Percentiles rank a stretch among this genome's conserved stretches.
Evolutionary conservation across 129 eudicot genomes (phyloP).

Genomic region (Oenanthe sinensis): DNA sequence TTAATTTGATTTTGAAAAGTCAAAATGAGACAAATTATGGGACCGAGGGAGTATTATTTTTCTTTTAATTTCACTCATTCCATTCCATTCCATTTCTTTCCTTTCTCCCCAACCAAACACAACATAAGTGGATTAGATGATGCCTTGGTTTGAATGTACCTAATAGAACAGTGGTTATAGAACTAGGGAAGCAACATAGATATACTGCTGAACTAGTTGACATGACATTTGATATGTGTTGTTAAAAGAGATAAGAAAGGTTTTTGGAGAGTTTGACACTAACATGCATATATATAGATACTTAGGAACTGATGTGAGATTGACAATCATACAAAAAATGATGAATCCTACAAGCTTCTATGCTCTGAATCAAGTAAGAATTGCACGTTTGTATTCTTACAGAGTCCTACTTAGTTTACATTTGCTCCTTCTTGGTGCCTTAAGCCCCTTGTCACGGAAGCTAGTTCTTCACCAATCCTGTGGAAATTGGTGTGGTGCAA

Average conservation of each 20-base stretch:
- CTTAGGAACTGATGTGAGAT: too few species aligned
- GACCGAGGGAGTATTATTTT: too few species aligned
- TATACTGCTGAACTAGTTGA: background rate
- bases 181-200: background rate
- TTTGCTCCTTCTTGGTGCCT: conserved; percentile 30
- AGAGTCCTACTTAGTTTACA: background rate
- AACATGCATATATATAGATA: too few species aligned
- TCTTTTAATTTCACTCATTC: too few species aligned
- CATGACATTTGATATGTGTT: too few species aligned
- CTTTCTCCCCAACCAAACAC: too few species aligned
- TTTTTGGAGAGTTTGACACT: too few species aligned
- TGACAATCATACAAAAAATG: background rate
- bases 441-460: conserved; percentile 18
- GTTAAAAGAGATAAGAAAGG: too few species aligned
- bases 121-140: background rate
- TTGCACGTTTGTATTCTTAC: background rate
- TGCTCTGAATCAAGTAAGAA: background rate
- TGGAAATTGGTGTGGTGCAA: conserved; percentile 12
- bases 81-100: too few species aligned
- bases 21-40: too few species aligned
- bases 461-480: conserved; percentile 32
- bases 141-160: background rate
- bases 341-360: background rate
- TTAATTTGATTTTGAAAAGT: too few species aligned
- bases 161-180: background rate